These are phyloP conservation scores for Fusarium foetens DNA, from an alignment of 2,329 filamentous ascomycete species.

Conservation along the genomic window DNA sequence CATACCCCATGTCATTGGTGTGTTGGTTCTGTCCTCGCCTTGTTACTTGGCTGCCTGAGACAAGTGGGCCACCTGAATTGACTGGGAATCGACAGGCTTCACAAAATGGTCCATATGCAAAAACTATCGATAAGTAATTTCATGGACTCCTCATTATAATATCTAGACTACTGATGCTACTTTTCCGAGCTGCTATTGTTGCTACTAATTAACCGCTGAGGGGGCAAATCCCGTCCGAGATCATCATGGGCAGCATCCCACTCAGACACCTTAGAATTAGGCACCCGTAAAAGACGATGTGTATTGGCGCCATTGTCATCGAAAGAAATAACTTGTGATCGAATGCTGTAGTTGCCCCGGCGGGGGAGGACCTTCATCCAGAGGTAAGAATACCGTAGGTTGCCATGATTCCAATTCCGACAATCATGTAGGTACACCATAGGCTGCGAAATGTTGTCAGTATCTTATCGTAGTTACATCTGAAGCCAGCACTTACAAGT, in stretches of 20 bases:
- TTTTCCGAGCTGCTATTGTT: background rate
- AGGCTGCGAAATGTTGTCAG: conserved; percentile 29
- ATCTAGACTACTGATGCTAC: background rate
- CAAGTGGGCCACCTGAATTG: background rate
- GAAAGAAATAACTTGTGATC: conserved; percentile 63
- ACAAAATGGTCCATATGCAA: background rate
- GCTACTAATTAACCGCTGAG: background rate
- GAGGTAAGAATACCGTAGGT: conserved; percentile 59
- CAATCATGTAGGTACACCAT: conserved; percentile 52
- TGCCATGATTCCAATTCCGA: background rate
- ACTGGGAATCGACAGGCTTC: background rate
- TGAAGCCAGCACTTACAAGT: conserved; percentile 59
- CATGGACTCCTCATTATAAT: no score
- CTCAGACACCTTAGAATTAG: conserved; percentile 56
- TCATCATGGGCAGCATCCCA: conserved; percentile 71
- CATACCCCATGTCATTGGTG: background rate
- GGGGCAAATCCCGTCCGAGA: conserved; percentile 36
- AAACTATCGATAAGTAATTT: no score
- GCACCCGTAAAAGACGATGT: conserved; percentile 64
- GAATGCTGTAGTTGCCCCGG: conserved; percentile 62
- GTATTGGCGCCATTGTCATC: conserved; percentile 52
- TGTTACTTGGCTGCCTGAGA: background rate
- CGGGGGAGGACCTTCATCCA: conserved; percentile 68
- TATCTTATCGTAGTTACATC: conserved; percentile 68
- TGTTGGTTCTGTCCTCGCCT: background rate